A percentile compares a stretch with the other conserved stretches of the same genome.
Evolutionary conservation across 2,329 filamentous ascomycete species (phyloP).

Genomic region (Trichoderma arundinaceum): DNA sequence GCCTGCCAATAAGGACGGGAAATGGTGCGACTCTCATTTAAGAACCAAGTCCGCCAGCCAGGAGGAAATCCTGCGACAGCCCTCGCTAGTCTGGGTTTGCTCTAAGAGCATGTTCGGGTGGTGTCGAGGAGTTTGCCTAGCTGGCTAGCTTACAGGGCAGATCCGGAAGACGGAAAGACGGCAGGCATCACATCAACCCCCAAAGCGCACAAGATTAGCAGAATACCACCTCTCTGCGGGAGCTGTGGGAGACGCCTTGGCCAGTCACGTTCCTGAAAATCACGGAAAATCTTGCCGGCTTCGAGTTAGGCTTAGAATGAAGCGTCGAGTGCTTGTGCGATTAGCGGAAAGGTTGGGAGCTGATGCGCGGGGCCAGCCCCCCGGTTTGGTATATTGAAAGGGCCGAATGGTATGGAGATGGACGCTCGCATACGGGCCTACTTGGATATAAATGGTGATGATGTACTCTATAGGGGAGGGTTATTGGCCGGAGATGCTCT

Average conservation of each 20-base stretch:
- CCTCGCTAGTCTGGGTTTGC: background rate
- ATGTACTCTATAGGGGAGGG: constrained; percentile 1
- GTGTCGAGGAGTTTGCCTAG: background rate
- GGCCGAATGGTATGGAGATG: constrained; percentile 28
- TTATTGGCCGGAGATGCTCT: background rate
- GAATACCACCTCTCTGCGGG: background rate
- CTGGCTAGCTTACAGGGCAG: background rate
- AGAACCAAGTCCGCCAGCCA: background rate
- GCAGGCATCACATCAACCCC: constrained; percentile 1
- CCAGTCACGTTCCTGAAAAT: constrained; percentile 3
- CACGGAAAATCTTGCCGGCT: constrained; percentile 8
- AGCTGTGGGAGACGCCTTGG: background rate
- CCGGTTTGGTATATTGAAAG: constrained; percentile 23
- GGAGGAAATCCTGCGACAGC: background rate
- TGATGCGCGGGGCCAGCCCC: constrained; percentile 22
- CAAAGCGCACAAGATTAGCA: background rate
- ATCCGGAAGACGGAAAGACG: constrained; percentile 24
- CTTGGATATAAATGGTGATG: background rate
- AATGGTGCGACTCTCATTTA: constrained; percentile 1
- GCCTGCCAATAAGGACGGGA: background rate
- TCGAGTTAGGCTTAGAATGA: constrained; percentile 12
- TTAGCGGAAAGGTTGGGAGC: constrained; percentile 8
- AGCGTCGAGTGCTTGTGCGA: background rate
- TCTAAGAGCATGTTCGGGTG: no score
- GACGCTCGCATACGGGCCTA: constrained; percentile 26